These are phyloP conservation scores for Polyporus tsugae DNA, from an alignment of 1,284 basidiomycete species.

Conservation along the genomic window DNA sequence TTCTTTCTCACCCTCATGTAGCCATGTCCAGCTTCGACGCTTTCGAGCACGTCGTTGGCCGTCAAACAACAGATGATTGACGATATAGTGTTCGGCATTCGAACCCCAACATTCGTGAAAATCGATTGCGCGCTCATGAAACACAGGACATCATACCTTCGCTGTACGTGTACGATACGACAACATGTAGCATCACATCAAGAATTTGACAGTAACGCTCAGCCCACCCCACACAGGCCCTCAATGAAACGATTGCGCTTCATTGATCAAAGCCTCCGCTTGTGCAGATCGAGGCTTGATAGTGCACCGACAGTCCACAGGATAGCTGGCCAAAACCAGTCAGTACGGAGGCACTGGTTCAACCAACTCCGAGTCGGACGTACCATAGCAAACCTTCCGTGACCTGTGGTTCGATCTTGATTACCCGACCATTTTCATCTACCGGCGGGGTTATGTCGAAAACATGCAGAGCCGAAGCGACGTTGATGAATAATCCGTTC, in stretches of 20 bases:
- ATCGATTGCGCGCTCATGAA: no score
- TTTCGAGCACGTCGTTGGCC: no score
- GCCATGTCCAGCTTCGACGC: no score
- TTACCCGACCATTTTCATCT: not conserved
- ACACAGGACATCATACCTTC: no score
- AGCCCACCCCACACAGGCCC: no score
- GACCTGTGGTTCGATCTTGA: not conserved
- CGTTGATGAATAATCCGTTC: not conserved
- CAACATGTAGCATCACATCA: no score
- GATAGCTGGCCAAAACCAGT: not conserved
- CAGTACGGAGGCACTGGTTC: not conserved
- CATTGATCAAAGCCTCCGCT: not conserved
- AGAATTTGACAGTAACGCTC: no score
- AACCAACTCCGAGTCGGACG: not conserved
- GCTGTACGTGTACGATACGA: no score
- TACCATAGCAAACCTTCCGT: constrained; percentile 2
- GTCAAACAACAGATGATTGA: no score
- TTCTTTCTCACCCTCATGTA: no score
- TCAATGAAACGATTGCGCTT: not conserved
- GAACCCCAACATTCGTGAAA: no score
- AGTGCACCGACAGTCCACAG: constrained; percentile 6
- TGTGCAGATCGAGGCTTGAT: not conserved
- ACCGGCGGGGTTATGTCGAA: not conserved
- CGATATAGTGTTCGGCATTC: no score
- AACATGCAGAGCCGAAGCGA: not conserved